Evolutionary conservation across 768 basidiomycete genomes (phyloP), one percentile per base, ranked within the genome.

Genomic region (Ephemerocybe angulata): DNA sequence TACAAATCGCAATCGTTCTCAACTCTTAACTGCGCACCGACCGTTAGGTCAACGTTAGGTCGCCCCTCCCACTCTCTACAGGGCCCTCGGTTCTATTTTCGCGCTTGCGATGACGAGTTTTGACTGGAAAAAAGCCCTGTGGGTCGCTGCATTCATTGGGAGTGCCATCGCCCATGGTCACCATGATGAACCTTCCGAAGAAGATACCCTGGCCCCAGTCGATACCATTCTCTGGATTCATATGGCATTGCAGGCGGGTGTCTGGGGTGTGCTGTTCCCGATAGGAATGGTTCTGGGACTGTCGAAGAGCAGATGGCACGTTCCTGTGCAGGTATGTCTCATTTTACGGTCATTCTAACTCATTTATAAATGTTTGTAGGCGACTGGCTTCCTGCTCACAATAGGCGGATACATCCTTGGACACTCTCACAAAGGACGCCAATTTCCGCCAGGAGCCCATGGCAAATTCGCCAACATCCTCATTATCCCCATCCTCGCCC

Each of bases 251-350:
- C 94, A 97, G 62, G 82, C 79, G 2, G 62, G 78, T 7, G 84
- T 90, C 4, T 96, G 94, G 94, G 92, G 91, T 3, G 62, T 96
- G 2, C 64, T 93, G 29, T 97, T 96, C 64, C 94, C 94, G 0
- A 76, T 85, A 6, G 94, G 86, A 27, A 88, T 89, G 87, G 84
- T 90, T 0, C 70, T 90, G 3, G 87, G 87, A 17, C 71, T 91
- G 15, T 71, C 83, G n/a, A 77, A 85, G 56, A 94, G 92, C 67
- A 80, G 85, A 63, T 95, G 89, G 86, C 94, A 97, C 67, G 92
- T 94, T 41, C 93, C 94, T 4, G 67, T 93, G 4, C 94, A 96
- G 72, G 89, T 86, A 48, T 35, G 77, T 63, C 22, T 50, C 25
- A 59, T 29, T 25, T 37, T 6, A 38, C n/a, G 37, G 17, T 43